These are phyloP conservation scores for Rhodotorula glutinis DNA, from an alignment of 1,284 basidiomycete species.

Conservation along the genomic window DNA sequence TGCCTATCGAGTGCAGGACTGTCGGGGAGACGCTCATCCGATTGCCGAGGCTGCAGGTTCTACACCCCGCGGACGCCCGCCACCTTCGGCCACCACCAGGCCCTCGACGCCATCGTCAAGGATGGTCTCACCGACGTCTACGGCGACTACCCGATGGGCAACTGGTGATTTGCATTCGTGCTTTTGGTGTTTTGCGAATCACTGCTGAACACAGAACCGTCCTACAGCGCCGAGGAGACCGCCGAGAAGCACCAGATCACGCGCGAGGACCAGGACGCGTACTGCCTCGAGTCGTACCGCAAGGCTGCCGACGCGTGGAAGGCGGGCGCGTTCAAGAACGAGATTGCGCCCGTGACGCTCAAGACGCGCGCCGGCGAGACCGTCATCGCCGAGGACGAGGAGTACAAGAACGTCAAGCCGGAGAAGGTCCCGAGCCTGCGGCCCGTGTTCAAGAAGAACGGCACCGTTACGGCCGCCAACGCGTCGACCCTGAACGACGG, in stretches of 20 bases:
- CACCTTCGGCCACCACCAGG: conserved; percentile 81
- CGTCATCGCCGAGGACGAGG: conserved; percentile 89
- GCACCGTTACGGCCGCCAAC: conserved; percentile 53
- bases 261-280: conserved; percentile 53
- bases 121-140: conserved; percentile 96
- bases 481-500: conserved; percentile 53
- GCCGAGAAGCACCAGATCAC: conserved; percentile 49
- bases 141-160: conserved; percentile 66
- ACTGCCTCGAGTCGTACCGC: conserved; percentile 75
- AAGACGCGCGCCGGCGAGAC: conserved; percentile 88
- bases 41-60: conserved; percentile 60
- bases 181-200: too few relatives aligned
- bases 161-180: conserved; percentile 48
- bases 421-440: conserved; percentile 50
- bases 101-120: conserved; percentile 80
- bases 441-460: conserved; percentile 52
- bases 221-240: conserved; percentile 49
- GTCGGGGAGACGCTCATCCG: not conserved
- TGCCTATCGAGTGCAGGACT: not conserved
- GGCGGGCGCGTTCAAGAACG: conserved; percentile 74
- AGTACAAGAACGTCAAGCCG: conserved; percentile 65
- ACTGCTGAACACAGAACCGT: not conserved
- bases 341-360: conserved; percentile 89
- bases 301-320: conserved; percentile 83
- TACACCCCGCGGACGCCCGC: conserved; percentile 84